phyloP scores from a whole-genome alignment of 805 yeast genomes.

The Candida odintsovae region DNA sequence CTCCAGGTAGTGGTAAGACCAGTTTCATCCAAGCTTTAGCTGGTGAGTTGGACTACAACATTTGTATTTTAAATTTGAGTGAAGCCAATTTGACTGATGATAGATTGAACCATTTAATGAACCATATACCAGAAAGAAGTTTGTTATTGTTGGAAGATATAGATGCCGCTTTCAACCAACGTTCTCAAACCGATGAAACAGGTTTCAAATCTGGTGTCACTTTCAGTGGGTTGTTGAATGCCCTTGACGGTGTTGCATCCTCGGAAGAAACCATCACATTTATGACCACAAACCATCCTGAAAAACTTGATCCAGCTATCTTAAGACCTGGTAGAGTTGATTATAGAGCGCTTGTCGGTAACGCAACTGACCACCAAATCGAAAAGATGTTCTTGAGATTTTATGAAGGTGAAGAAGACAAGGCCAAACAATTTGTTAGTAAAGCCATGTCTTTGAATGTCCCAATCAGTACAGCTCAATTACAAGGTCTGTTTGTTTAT shows the following conservation, averaged over 20 bases:
- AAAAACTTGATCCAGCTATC: slow-evolving; percentile 85
- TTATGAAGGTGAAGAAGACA: slow-evolving; percentile 57
- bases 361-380: slow-evolving; percentile 82
- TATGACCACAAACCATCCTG: slow-evolving; percentile 98
- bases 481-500: slow-evolving; percentile 93
- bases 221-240: slow-evolving; percentile 88
- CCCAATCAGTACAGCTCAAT: slow-evolving; percentile 83
- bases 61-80: slow-evolving; percentile 85
- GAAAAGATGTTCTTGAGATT: slow-evolving; percentile 81
- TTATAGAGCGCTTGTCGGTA: slow-evolving; percentile 71
- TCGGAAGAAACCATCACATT: slow-evolving; percentile 95
- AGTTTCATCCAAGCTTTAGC: slow-evolving; percentile 95
- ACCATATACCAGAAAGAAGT: slow-evolving; percentile 88
- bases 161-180: slow-evolving; percentile 88
- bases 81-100: slow-evolving; percentile 94
- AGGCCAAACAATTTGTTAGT: slow-evolving; percentile 41
- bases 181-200: slow-evolving; percentile 69
- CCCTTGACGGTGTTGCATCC: slow-evolving; percentile 95
- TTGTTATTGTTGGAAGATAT: slow-evolving; percentile 84
- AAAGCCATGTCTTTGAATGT: slow-evolving; percentile 39
- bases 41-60: slow-evolving; percentile 92
- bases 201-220: slow-evolving; percentile 89
- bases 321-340: slow-evolving; percentile 95
- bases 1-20: slow-evolving; percentile 97
- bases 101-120: slow-evolving; percentile 89